phyloP scores from a whole-genome alignment of 164 flowering plant genomes.

The Aristolochia fimbriata region DNA sequence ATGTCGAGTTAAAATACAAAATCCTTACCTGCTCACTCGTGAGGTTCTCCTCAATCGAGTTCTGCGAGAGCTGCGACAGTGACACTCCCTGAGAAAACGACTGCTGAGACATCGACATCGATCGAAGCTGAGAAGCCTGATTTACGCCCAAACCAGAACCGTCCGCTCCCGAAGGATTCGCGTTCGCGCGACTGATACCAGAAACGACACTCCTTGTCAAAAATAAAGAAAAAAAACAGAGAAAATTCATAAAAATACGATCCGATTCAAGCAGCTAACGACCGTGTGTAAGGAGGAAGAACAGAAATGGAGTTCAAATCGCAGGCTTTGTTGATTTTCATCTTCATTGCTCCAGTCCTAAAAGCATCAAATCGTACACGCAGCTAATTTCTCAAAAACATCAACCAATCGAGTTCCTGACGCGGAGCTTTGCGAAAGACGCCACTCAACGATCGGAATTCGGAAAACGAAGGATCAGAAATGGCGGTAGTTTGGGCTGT shows the following conservation, averaged over 20 bases:
- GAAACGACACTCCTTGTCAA: neutral
- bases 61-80: constrained; percentile 74
- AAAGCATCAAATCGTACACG: neutral
- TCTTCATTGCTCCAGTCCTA: constrained; percentile 18
- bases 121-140: constrained; percentile 37
- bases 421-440: neutral
- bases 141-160: constrained; percentile 26
- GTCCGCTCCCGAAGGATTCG: constrained; percentile 23
- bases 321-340: constrained; percentile 67
- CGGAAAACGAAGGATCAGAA: neutral
- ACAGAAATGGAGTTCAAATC: constrained; percentile 90
- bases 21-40: constrained; percentile 46
- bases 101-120: constrained; percentile 59
- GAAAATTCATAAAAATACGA: no score
- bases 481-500: neutral
- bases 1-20: no score
- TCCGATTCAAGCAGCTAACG: neutral
- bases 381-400: neutral
- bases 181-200: constrained; percentile 38
- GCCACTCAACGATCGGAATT: neutral
- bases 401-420: neutral
- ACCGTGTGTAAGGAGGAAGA: constrained; percentile 80
- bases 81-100: constrained; percentile 69
- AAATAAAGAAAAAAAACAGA: neutral
- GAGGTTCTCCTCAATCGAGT: constrained; percentile 48